Evolutionary conservation across 2,329 filamentous ascomycete genomes (phyloP), one percentile per base, ranked within the genome.

Genomic region (Botrytis squamosa): DNA sequence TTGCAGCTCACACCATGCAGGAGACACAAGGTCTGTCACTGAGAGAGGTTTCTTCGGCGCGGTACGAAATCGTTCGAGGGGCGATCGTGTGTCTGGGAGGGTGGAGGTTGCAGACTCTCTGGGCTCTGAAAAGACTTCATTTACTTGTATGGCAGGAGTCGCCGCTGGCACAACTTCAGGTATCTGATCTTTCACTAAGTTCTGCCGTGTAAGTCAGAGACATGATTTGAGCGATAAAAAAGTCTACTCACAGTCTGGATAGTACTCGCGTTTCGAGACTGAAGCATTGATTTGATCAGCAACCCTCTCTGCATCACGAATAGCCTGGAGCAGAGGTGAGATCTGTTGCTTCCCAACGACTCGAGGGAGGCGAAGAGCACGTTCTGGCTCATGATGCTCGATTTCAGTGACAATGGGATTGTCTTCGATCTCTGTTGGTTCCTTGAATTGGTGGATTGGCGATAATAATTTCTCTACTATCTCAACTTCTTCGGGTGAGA

Each of bases 1-100:
- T 81, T 98, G 95, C 74, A 98, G 82, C 82, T 99, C 95, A 82
- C 96, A 99, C 96, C 96, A 99, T 12, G 95, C 91, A 3, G 95
- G 95, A 1, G 93, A 92, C 0, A 95, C 90, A 38, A 98, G 84
- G 82, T 99, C 96, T 3, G 93, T 94, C 1, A 98, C 96, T 0
- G 93, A 94, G 12, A 98, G 86, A 0, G 93, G 90, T 80, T 93
- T 95, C 79, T 87, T 91, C 0, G 93, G 93, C 73, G 88, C 90
- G 1, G 89, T 90, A 55, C 95, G 91, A 79, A 97, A 97, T 49
- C 92, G 89, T 75, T 94, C 87, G 3, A 98, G 84, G 0, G 94
- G 95, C 14, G 90, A 86, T 74, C 86, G 84, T 14, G 81, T 81
- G 79, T 90, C 87, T 22, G 77, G 76, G 16, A 38, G 46, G 25